Evolutionary conservation across 2,329 filamentous ascomycete species (phyloP), one percentile per base, ranked within the genome.

Genomic region (Hypomyces perniciosus): DNA sequence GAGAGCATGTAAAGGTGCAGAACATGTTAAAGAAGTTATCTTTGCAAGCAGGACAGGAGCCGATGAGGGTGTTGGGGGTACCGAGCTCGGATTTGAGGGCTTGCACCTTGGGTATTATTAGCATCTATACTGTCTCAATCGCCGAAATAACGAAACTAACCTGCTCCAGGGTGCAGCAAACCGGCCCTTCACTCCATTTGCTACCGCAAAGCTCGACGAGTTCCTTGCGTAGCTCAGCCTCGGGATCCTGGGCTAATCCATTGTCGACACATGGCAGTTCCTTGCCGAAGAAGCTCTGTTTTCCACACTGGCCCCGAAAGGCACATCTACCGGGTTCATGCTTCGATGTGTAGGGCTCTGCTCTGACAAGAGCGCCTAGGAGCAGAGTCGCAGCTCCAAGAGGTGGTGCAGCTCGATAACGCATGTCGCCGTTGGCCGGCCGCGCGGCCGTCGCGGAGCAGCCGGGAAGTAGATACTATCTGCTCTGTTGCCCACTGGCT

Each of bases 1-100:
- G 92, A 4, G 93, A 99, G 73, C 95, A 99, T 2, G 91, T 97
- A 65, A 99, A 97, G 4, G 90, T 95, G 73, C 93, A 99, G 69
- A 99, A 99, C 41, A 95, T 77, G 72, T 99, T 95, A 76, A 89
- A 97, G 75, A 99, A 99, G 75, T 99, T 99, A 62, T 91, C 86
- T 70, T 93, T 95, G 79, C 93, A 99, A 31, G 95, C 93, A 2
- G 93, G 93, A 67, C 93, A 99, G 8, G 90, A 90, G 28, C 90
- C 85, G 65, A 99, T 90, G 64, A 99, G 86, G 53, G 86, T 84
- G 60, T 91, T 90, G 2, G 90, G 92, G 26, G 89, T 89, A 59
- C 88, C 86, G 52, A 99, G 79, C 63, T 96, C 95, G 54, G 81
- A 85, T 61, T 88, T 85, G 55, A 99, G 81, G 1, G 86, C 78